Conservation (phyloP, 352 stramenopile species). For the Globisporangium acanthophoron region DNA sequence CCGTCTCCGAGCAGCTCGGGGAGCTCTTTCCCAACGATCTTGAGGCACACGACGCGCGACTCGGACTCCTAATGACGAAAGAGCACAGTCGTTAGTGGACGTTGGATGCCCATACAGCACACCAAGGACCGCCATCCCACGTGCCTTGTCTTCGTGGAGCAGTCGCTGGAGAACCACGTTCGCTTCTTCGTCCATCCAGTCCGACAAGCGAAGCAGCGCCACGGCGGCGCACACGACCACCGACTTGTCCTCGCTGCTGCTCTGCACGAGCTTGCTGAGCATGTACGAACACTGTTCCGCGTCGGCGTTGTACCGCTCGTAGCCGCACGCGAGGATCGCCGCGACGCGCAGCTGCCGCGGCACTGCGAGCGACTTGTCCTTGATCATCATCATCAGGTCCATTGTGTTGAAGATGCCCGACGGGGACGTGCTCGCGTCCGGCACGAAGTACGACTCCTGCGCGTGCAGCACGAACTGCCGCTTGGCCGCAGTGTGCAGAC, state of each 20-base stretch:
- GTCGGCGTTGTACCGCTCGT: conserved; percentile 64
- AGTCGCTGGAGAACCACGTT: conserved; percentile 75
- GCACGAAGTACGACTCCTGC: conserved; percentile 58
- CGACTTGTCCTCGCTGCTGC: conserved; percentile 56
- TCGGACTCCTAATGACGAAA: conserved; percentile 32
- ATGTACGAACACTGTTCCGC: conserved; percentile 53
- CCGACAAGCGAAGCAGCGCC: conserved; percentile 57
- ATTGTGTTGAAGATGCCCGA: conserved; percentile 74
- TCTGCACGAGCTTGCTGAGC: conserved; percentile 56
- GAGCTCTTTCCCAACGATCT: conserved; percentile 77
- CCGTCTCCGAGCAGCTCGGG: conserved; percentile 78
- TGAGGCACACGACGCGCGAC: conserved; percentile 70
- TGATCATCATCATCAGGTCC: conserved; percentile 81
- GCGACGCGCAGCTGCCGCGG: conserved; percentile 63
- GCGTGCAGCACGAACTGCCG: conserved; percentile 57
- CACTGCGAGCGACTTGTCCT: conserved; percentile 53
- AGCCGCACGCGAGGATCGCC: conserved; percentile 70
- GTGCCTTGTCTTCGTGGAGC: conserved; percentile 67
- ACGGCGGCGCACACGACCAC: conserved; percentile 71
- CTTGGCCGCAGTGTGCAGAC: conserved; percentile 66
- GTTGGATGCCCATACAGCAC: not conserved
- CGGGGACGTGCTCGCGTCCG: conserved; percentile 43
- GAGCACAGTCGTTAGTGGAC: not conserved
- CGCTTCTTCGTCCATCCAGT: conserved; percentile 86
- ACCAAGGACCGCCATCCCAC: not conserved